Base-by-base conservation (phyloP, 495 filamentous ascomycete species). In the Neurospora pannonica region DNA sequence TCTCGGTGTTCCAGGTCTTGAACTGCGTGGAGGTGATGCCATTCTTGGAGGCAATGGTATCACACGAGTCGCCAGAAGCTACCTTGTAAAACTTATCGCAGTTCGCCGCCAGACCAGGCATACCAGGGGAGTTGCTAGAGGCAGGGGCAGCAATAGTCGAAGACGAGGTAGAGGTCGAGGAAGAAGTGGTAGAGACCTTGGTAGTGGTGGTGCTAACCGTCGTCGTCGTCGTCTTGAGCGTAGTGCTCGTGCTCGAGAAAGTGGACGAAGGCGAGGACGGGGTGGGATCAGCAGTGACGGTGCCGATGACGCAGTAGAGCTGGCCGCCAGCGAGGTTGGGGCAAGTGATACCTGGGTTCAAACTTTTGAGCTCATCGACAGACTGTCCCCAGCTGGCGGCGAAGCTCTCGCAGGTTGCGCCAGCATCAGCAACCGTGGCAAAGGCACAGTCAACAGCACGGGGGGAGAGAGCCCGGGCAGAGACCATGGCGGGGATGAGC, bases 21-120 rank as follows among this genome's bases (percentile, higher is more conserved):
- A 84, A 77, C 71, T 80, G 62, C 24, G 74, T 60, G 37, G 79
- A 17, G 71, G 76, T 78, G 72, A 84, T 84, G 8, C 76, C 73
- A 71, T 77, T 24, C 38, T 72, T 71, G 28, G 71, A 40, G 36
- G 83, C 82, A 42, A 88, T 79, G 42, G 76, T 77, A 8, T 72
- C 71, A 75, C 87, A 88, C 74, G 76, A 81, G 70, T 88, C 86
- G 48, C 83, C 85, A 4, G 69, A 42, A 10, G 72, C 36, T 8
- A 87, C 82, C 38, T 79, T 76, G 77, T 84, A 79, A 75, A 85
- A 88, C 39, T 80, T 77, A 71, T 82, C 75, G 77, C 87, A 88
- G 76, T 81, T 81, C 46, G 28, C 70, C n/a, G 77, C 76, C 67
- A 83, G 81, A 34, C 81, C 82, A 5, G 81, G 78, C 79, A 80